Percentiles rank a stretch among this genome's conserved stretches.
These are phyloP conservation scores for Pythium coloratum DNA, from an alignment of 352 stramenopile genomes.

Conservation along the genomic window DNA sequence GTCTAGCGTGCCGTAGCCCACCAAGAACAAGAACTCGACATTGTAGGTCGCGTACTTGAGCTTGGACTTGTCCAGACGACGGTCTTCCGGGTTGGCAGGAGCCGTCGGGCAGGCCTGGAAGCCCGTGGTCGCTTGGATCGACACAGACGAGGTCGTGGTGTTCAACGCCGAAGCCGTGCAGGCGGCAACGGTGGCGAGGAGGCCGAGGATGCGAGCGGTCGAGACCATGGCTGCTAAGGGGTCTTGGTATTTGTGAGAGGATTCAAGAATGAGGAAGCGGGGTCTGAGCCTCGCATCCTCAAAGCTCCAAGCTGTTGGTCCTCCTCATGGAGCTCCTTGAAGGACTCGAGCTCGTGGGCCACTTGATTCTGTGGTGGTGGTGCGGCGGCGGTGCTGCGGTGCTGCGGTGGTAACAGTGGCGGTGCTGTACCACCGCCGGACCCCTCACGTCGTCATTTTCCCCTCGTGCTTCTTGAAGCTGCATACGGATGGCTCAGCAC, in stretches of 20 bases:
- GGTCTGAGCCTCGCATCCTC: no score
- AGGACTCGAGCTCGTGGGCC: not conserved
- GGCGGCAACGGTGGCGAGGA: not conserved
- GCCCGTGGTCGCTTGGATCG: not conserved
- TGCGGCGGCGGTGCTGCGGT: not conserved
- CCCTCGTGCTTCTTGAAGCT: not conserved
- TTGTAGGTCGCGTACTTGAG: conserved; percentile 74
- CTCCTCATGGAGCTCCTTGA: not conserved
- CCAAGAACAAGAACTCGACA: conserved; percentile 58
- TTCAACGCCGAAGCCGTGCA: conserved; percentile 31
- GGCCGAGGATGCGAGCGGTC: not conserved
- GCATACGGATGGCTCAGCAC: not conserved
- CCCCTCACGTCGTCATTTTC: not conserved
- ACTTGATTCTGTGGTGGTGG: not conserved
- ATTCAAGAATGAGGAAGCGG: conserved; percentile 1
- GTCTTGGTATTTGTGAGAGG: not conserved
- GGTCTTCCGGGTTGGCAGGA: conserved; percentile 29
- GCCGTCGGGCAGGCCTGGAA: conserved; percentile 36
- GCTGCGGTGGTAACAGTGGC: not conserved
- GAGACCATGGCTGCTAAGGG: not conserved
- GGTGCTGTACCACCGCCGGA: not conserved
- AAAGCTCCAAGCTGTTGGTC: no score
- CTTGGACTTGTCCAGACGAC: conserved; percentile 17
- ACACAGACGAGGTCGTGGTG: conserved; percentile 19
- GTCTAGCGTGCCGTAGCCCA: conserved; percentile 36